Evolutionary conservation across 371 early-diverging fungal species (phyloP), one percentile per base, ranked within the genome.

Genomic region (Apophysomyces ossiformis): DNA sequence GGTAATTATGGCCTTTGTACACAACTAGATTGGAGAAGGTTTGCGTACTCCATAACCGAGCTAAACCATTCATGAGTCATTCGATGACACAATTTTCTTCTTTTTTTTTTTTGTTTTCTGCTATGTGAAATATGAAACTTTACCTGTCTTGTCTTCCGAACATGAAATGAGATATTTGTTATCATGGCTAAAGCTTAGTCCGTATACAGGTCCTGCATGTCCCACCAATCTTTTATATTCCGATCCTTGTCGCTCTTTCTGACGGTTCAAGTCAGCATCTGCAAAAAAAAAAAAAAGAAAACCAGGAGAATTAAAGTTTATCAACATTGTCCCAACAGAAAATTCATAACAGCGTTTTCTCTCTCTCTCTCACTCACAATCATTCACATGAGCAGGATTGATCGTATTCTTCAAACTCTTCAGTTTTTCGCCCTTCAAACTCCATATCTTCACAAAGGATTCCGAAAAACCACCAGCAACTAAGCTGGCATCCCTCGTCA

Each of bases 1-100:
- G 99, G 73, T 96, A 96, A 73, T 93, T 96, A 79, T 99, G 99
- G 36, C 98, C 98, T 74, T 92, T 93, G 85, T 98, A 99, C 46
- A 89, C 87, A 12, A 93, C 99, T 8, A 99, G 68, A 69, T 95
- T 95, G 41, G 90, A 86, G 65, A 85, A 90, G 8, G 97, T 93
- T 56, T 95, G 94, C 39, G 95, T 79, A 71, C 92, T 93, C 99
- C 99, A 99, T 57, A 99, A 77, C 13, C 99, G 91, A 7, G 93
- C 93, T 89, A 67, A 26, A 58, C 32, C 43, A 21, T 21, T 18
- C 41, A 41, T 41, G 21, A 18, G 21, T 26, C 32, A 26, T 2
- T 26, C 32, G 32, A 26, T 26, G 32, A 26, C 32, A 26, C 32
- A 26, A 26, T 26, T 26, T 26, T 26, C 32, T 26, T 26, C 32